Base-by-base conservation (phyloP, 129 eudicot species). In the Centella asiatica region DNA sequence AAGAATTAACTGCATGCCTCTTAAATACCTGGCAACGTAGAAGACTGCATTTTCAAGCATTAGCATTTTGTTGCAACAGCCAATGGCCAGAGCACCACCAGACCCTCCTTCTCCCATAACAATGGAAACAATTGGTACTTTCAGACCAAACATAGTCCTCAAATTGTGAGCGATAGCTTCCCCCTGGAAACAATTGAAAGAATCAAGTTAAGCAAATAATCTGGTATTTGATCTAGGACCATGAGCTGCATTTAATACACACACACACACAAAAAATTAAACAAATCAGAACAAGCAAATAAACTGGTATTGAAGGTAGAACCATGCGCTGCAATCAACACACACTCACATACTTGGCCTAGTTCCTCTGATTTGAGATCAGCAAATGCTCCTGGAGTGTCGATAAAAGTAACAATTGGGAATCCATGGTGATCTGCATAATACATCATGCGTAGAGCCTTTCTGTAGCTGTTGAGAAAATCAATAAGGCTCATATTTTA, bases 371-470 rank as follows among this genome's bases (percentile, higher is more conserved):
- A 86, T 65, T 86, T 86, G 19, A 86, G 81, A 65, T 90, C 97
- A 32, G 97, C 94, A 84, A 62, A 90, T 60, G 97, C 95, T 65
- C 97, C 95, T 24, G 97, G 97, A 70, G 97, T 90, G 74, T 90
- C 97, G 52, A 90, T 80, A 51, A 90, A 84, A 68, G 97, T 86
- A 48, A 86, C 74, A 55, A 90, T 90, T 23, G 97, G 97, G 54
- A 86, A 90, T 40, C 95, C 97, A 74, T 90, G 97, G 72, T 87
- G 97, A 76, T 90, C 94, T 47, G 97, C 97, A 66, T 86, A 86
- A 70, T 84, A 42, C 97, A 90, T 90, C 87, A 90, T 76, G 37
- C 90, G 85, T 52, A 84, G 72, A 70, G 92, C 95, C 75, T 87
- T 87, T 23, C 90, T 79, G 62, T 83, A 84, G 22, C 90, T 87